Conservation (phyloP, 1,139 yeast species). For the Hyphopichia pseudoburtonii region DNA sequence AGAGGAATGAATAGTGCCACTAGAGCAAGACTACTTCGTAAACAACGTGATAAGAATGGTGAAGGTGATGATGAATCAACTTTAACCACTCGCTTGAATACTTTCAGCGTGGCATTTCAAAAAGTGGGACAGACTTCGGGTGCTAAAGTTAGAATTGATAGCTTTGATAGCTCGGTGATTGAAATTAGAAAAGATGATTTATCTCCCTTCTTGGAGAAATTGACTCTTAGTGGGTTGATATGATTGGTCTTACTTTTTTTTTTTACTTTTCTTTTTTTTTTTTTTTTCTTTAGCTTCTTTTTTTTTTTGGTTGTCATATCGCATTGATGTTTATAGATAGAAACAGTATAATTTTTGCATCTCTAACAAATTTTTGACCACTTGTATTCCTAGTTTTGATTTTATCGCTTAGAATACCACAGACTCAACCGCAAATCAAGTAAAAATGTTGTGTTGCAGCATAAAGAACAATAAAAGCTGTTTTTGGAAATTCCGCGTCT, state of each 20-base stretch:
- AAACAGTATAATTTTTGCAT: too few relatives aligned
- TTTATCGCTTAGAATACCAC: too few relatives aligned
- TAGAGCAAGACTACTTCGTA: slow-evolving; percentile 37
- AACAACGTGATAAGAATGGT: slow-evolving; percentile 12
- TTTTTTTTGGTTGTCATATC: too few relatives aligned
- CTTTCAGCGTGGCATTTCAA: slow-evolving; percentile 89
- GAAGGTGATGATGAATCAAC: slow-evolving; percentile 12
- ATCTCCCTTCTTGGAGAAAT: slow-evolving; percentile 79
- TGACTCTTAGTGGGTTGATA: slow-evolving; percentile 48
- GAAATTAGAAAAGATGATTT: slow-evolving; percentile 88
- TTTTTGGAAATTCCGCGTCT: too few relatives aligned
- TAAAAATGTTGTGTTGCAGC: too few relatives aligned
- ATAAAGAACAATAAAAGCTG: too few relatives aligned
- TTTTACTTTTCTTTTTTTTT: too few relatives aligned
- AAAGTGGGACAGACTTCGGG: slow-evolving; percentile 79
- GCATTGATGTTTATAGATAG: too few relatives aligned
- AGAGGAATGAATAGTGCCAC: slow-evolving; percentile 52
- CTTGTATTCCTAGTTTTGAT: too few relatives aligned
- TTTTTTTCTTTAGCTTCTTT: too few relatives aligned
- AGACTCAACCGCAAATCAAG: too few relatives aligned
- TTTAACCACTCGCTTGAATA: slow-evolving; percentile 54
- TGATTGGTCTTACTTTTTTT: slow-evolving; percentile 1
- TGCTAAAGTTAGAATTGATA: slow-evolving; percentile 87
- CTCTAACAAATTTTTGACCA: too few relatives aligned
- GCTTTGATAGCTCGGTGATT: slow-evolving; percentile 90